Evolutionary conservation across 2,329 filamentous ascomycete species (phyloP).

Genomic region (Alternaria arborescens): DNA sequence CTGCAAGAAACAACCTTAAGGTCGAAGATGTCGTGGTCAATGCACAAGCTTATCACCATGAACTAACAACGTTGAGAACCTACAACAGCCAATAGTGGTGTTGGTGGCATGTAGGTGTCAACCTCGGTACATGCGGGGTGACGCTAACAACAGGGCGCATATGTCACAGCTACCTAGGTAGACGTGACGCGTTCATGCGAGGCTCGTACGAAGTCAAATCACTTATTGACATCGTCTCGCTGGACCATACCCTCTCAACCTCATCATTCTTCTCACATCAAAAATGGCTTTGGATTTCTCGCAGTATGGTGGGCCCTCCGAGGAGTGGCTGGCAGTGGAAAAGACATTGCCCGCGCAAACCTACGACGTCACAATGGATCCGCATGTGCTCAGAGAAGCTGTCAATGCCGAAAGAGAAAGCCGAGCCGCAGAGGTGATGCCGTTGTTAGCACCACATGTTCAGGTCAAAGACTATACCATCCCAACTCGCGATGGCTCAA

Average conservation of each 20-base stretch:
- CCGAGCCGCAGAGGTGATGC: slow-evolving; percentile 29
- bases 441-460: slow-evolving; percentile 34
- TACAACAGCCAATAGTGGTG: not conserved
- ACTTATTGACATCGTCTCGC: not conserved
- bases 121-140: slow-evolving; percentile 16
- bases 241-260: too few relatives aligned
- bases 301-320: slow-evolving; percentile 24
- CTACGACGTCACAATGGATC: slow-evolving; percentile 34
- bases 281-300: slow-evolving; percentile 12
- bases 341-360: slow-evolving; percentile 35
- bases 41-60: not conserved
- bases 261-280: not conserved
- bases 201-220: not conserved
- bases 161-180: not conserved
- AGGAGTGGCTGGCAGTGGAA: slow-evolving; percentile 46
- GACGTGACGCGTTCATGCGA: not conserved
- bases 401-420: slow-evolving; percentile 37
- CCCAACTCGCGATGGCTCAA: slow-evolving; percentile 56
- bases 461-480: slow-evolving; percentile 40
- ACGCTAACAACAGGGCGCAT: slow-evolving; percentile 20
- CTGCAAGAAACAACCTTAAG: not conserved
- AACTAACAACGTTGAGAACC: slow-evolving; percentile 13
- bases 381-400: slow-evolving; percentile 19
- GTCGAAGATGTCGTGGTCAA: not conserved
- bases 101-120: slow-evolving; percentile 1